These are phyloP conservation scores for Gelatoporia subvermispora DNA, from an alignment of 768 basidiomycete genomes.

Conservation along the genomic window DNA sequence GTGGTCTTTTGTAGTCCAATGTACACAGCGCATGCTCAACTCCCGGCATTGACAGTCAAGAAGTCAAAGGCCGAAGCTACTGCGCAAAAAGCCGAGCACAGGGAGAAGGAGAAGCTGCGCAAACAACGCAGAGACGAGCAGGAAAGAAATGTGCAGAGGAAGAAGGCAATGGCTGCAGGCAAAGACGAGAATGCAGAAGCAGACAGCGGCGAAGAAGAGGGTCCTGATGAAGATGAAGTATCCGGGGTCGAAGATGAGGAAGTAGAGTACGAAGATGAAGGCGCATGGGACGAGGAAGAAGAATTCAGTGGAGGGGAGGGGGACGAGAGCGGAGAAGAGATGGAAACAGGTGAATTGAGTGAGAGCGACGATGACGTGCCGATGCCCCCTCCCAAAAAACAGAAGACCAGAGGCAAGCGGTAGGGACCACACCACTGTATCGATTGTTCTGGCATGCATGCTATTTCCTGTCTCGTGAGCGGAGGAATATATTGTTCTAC, in stretches of 20 bases:
- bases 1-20: constrained; percentile 25
- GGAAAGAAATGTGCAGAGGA: constrained; percentile 83
- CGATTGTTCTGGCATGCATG: neutral
- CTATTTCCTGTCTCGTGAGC: neutral
- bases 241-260: constrained; percentile 42
- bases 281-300: constrained; percentile 55
- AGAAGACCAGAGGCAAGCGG: constrained; percentile 44
- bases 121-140: constrained; percentile 85
- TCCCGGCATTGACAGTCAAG: constrained; percentile 55
- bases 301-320: constrained; percentile 54
- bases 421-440: constrained; percentile 16
- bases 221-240: constrained; percentile 36
- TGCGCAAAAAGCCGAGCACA: constrained; percentile 67
- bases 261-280: constrained; percentile 22
- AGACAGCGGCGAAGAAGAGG: constrained; percentile 34
- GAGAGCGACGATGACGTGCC: constrained; percentile 42
- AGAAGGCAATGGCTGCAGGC: constrained; percentile 48
- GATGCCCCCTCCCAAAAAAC: constrained; percentile 50
- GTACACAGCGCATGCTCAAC: neutral
- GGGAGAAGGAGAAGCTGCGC: constrained; percentile 68
- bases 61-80: constrained; percentile 77
- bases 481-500: constrained; percentile 1
- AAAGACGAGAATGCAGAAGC: constrained; percentile 26
- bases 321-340: constrained; percentile 38
- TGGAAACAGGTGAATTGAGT: constrained; percentile 39